phyloP scores from a whole-genome alignment of 164 flowering plant genomes.

The Taxillus chinensis region DNA sequence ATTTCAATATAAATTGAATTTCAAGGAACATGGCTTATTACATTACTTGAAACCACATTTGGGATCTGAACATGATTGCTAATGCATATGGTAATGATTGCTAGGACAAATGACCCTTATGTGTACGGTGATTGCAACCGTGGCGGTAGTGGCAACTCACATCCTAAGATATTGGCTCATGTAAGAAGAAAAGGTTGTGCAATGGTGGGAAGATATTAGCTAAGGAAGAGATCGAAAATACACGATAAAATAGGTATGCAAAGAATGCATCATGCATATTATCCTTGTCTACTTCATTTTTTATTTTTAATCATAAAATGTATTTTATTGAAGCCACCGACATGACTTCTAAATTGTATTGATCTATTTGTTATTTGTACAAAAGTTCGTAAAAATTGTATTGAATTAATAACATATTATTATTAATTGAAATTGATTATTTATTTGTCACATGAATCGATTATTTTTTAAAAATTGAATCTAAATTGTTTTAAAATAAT shows the following conservation, averaged over 20 bases:
- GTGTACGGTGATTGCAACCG: not conserved
- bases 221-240: slow-evolving; percentile 23
- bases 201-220: slow-evolving; percentile 10
- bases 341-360: no score
- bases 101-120: slow-evolving; percentile 22
- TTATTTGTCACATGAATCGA: no score
- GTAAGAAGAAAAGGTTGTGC: slow-evolving; percentile 20
- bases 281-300: not conserved
- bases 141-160: slow-evolving; percentile 7
- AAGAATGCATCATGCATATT: not conserved
- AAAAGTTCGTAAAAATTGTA: no score
- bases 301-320: not conserved
- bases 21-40: no score
- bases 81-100: not conserved
- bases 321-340: not conserved
- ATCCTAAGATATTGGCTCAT: slow-evolving; percentile 13
- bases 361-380: no score
- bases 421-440: no score
- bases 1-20: no score
- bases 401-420: no score
- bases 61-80: not conserved
- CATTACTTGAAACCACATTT: not conserved
- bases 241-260: slow-evolving; percentile 14
- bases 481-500: no score
- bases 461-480: no score